Conservation (phyloP, 192 early-diverging fungal genomes). For the Umbelopsis ramanniana region DNA sequence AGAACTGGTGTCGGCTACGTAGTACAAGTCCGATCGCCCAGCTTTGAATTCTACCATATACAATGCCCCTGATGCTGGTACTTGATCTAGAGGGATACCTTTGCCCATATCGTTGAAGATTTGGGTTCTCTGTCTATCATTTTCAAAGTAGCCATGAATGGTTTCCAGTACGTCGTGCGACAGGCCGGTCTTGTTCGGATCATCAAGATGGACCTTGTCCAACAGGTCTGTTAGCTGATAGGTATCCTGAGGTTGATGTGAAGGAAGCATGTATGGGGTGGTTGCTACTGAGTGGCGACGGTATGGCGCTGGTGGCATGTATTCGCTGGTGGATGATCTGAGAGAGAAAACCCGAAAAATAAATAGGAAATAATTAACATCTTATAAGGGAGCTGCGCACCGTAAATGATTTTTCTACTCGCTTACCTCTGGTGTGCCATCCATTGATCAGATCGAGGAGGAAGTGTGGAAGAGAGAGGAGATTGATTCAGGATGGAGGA, state of each 20-base stretch:
- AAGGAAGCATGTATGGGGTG: constrained; percentile 39
- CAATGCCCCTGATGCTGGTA: constrained; percentile 60
- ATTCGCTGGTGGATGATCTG: neutral
- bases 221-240: constrained; percentile 4
- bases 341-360: neutral
- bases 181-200: neutral
- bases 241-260: constrained; percentile 30
- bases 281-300: constrained; percentile 58
- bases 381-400: neutral
- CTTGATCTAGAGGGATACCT: constrained; percentile 49
- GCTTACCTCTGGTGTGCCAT: neutral
- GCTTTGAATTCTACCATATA: constrained; percentile 90
- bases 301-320: constrained; percentile 30
- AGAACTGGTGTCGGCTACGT: constrained; percentile 57
- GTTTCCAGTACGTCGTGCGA: constrained; percentile 25
- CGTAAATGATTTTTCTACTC: neutral
- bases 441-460: constrained; percentile 4
- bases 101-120: constrained; percentile 45
- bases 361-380: neutral
- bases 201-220: constrained; percentile 5
- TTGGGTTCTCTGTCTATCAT: constrained; percentile 31
- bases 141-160: constrained; percentile 44
- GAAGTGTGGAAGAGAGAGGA: constrained; percentile 13
- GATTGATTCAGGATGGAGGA: constrained; percentile 6
- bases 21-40: constrained; percentile 83